Conservation (phyloP, 768 basidiomycete genomes). For the Lactarius vividus region DNA sequence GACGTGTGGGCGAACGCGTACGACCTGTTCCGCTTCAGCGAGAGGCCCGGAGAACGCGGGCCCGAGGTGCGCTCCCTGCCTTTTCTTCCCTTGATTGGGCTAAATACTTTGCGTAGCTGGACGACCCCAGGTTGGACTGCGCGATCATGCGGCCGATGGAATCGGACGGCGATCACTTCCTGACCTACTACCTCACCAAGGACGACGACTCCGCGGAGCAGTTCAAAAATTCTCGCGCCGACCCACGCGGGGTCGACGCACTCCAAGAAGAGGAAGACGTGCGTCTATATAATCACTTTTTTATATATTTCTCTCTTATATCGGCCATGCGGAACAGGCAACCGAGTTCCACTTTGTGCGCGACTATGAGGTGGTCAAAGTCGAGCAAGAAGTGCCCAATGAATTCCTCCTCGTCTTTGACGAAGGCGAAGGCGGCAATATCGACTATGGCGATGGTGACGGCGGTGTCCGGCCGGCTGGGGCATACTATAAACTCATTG, state of each 20-base stretch:
- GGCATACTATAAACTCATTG: slow-evolving; percentile 88
- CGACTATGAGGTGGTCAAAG: slow-evolving; percentile 84
- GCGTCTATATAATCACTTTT: slow-evolving; percentile 16
- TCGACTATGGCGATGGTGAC: slow-evolving; percentile 33
- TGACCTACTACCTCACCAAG: slow-evolving; percentile 79
- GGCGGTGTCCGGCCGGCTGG: slow-evolving; percentile 42
- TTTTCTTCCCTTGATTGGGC: slow-evolving; percentile 7
- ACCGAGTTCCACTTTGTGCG: slow-evolving; percentile 74
- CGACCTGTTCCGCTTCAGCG: slow-evolving; percentile 82
- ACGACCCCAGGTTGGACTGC: slow-evolving; percentile 80
- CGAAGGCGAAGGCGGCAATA: slow-evolving; percentile 43
- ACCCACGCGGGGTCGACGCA: slow-evolving; percentile 39
- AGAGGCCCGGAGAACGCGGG: slow-evolving; percentile 77
- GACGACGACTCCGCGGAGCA: slow-evolving; percentile 66
- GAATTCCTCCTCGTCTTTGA: slow-evolving; percentile 79
- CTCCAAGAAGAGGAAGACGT: slow-evolving; percentile 57
- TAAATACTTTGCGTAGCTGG: slow-evolving; percentile 47
- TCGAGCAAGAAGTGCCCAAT: slow-evolving; percentile 83
- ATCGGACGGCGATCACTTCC: slow-evolving; percentile 83
- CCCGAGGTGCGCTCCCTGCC: slow-evolving; percentile 54
- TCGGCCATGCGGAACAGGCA: slow-evolving; percentile 41
- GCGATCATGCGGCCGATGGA: slow-evolving; percentile 86
- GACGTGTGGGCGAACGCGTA: slow-evolving; percentile 90
- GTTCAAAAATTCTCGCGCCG: slow-evolving; percentile 60
- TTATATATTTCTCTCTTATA: not conserved